These are phyloP conservation scores for Penicillium simplicissimum DNA, from an alignment of 495 filamentous ascomycete species.

Conservation along the genomic window DNA sequence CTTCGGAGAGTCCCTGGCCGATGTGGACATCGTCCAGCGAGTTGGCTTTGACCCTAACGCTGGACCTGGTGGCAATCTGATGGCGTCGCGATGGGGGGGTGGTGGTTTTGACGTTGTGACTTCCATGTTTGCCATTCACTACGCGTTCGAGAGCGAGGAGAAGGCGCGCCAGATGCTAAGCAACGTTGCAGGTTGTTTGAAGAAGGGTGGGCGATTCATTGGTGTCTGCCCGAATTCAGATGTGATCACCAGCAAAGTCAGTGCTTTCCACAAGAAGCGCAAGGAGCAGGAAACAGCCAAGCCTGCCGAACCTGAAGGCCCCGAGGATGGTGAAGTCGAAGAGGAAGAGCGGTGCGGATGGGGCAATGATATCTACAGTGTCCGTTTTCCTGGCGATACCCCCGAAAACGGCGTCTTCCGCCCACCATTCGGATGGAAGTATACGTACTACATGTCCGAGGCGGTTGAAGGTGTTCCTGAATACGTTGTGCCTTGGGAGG, in stretches of 20 bases:
- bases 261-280: constrained; percentile 61
- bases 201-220: constrained; percentile 91
- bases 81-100: constrained; percentile 59
- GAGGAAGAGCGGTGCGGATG: constrained; percentile 63
- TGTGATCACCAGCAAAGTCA: constrained; percentile 68
- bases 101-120: constrained; percentile 92
- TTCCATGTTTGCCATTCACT: constrained; percentile 99
- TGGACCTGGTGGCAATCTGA: constrained; percentile 57
- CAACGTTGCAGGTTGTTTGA: constrained; percentile 86
- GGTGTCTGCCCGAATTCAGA: constrained; percentile 94
- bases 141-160: constrained; percentile 89
- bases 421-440: constrained; percentile 95
- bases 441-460: constrained; percentile 92
- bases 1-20: constrained; percentile 76
- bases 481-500: constrained; percentile 98
- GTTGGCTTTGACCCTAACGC: constrained; percentile 78
- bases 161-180: constrained; percentile 89
- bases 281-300: constrained; percentile 45
- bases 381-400: constrained; percentile 79
- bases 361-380: constrained; percentile 90
- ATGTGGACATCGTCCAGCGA: constrained; percentile 73
- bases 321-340: constrained; percentile 54
- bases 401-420: constrained; percentile 79
- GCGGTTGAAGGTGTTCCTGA: constrained; percentile 95
- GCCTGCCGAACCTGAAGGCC: constrained; percentile 26